Evolutionary conservation across 2,329 filamentous ascomycete species (phyloP).

Genomic region (Aschersonia sp.): DNA sequence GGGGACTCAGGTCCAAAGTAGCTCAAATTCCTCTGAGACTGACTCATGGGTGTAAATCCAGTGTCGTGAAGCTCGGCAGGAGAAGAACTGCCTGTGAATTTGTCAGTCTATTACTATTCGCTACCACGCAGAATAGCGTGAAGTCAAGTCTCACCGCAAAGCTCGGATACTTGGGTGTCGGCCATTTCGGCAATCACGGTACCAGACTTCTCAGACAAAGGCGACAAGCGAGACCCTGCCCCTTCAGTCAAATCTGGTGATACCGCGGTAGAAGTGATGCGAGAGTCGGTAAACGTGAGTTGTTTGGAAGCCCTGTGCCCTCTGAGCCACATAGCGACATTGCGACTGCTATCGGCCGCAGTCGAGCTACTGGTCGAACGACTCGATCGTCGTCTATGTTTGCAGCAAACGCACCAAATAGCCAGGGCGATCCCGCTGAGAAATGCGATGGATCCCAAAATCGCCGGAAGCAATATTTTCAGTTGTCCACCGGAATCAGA

Average conservation of each 20-base stretch:
- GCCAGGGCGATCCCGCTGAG: constrained; percentile 19
- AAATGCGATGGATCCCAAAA: constrained; percentile 5
- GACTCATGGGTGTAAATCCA: constrained; percentile 1
- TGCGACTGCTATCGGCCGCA: constrained; percentile 30
- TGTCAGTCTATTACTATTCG: constrained; percentile 2
- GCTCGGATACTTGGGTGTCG: constrained; percentile 28
- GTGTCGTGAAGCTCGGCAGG: constrained; percentile 30
- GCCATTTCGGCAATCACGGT: constrained; percentile 22
- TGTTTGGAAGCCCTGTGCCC: constrained; percentile 28
- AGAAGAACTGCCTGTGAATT: constrained; percentile 24
- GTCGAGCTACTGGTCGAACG: constrained; percentile 20
- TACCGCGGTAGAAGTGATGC: background rate
- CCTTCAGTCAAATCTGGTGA: constrained; percentile 3
- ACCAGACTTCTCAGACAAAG: background rate
- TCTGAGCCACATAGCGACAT: constrained; percentile 38
- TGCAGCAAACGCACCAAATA: constrained; percentile 37
- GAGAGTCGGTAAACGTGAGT: constrained; percentile 1
- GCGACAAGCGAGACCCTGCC: background rate
- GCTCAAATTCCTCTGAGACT: background rate
- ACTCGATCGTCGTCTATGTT: constrained; percentile 20
- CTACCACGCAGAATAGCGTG: background rate
- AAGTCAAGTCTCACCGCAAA: constrained; percentile 23
- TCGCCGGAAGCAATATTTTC: constrained; percentile 5
- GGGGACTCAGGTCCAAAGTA: background rate
- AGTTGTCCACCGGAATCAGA: background rate